Conservation (phyloP, 768 basidiomycete species). For the Austroboletus festivus region DNA sequence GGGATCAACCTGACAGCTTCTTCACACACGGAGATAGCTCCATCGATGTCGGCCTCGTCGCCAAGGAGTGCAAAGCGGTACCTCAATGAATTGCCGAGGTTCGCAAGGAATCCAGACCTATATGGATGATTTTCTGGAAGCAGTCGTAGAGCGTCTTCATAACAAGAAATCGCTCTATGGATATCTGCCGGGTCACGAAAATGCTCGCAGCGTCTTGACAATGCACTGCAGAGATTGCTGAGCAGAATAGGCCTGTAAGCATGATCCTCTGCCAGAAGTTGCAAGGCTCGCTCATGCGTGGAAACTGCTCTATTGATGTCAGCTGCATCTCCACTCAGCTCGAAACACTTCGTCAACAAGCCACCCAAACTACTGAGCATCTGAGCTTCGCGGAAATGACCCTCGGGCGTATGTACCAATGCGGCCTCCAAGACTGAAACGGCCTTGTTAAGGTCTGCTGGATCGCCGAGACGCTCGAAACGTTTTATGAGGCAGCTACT, state of each 20-base stretch:
- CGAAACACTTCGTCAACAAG: constrained; percentile 1
- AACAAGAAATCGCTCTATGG: constrained; percentile 2
- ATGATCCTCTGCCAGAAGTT: not conserved
- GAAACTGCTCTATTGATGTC: constrained; percentile 4
- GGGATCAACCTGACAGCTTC: constrained; percentile 7
- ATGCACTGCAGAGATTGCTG: not conserved
- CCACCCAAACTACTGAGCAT: not conserved
- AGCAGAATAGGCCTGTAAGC: not conserved
- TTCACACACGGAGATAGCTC: not conserved
- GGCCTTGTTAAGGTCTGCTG: not conserved
- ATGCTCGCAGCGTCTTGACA: constrained; percentile 1
- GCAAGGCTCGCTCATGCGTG: not conserved
- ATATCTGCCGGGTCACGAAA: not conserved
- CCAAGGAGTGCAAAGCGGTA: constrained; percentile 2
- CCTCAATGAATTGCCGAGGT: not conserved
- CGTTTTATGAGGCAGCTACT: not conserved
- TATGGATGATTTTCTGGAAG: not conserved
- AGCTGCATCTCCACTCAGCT: not conserved
- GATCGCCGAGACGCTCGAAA: not conserved
- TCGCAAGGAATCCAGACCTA: not conserved
- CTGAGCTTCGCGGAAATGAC: not conserved
- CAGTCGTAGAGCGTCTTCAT: constrained; percentile 2
- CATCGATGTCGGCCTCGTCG: constrained; percentile 5
- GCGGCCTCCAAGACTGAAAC: not conserved
- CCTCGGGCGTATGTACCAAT: not conserved